A percentile compares a stretch with the other conserved stretches of the same genome.
Evolutionary conservation across 768 basidiomycete genomes (phyloP).

Genomic region (Kwoniella mangroviensis): DNA sequence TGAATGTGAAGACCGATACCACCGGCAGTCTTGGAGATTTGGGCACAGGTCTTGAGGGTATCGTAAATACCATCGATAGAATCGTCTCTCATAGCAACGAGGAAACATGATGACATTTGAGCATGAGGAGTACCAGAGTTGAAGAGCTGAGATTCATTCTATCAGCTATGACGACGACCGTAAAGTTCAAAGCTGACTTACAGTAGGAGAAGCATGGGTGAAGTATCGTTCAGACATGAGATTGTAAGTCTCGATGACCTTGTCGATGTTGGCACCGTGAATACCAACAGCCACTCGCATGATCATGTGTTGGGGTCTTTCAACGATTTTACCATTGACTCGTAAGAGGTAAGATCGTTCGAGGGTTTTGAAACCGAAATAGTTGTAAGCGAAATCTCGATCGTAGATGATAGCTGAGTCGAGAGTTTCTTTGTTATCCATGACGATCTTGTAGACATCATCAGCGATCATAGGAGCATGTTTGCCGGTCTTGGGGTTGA

Average conservation of each 20-base stretch:
- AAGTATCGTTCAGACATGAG: slow-evolving; percentile 98
- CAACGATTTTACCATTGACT: slow-evolving; percentile 90
- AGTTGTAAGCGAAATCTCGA: slow-evolving; percentile 97
- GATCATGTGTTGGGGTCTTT: slow-evolving; percentile 97
- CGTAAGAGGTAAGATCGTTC: slow-evolving; percentile 96
- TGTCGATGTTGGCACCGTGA: slow-evolving; percentile 85
- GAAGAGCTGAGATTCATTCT: slow-evolving; percentile 66
- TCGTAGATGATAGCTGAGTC: slow-evolving; percentile 97
- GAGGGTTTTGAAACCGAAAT: slow-evolving; percentile 98
- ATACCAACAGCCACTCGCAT: slow-evolving; percentile 99
- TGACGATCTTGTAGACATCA: slow-evolving; percentile 79
- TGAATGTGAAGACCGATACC: slow-evolving; percentile 96
- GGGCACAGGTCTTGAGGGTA: slow-evolving; percentile 94
- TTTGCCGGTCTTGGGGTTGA: slow-evolving; percentile 92
- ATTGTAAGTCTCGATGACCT: slow-evolving; percentile 82
- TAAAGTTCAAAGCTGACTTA: slow-evolving; percentile 26
- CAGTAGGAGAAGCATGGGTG: slow-evolving; percentile 91
- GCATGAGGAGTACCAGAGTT: slow-evolving; percentile 94
- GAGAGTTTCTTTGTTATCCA: slow-evolving; percentile 75
- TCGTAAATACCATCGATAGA: slow-evolving; percentile 99
- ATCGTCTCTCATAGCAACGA: slow-evolving; percentile 97
- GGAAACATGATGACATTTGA: slow-evolving; percentile 95
- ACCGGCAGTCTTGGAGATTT: slow-evolving; percentile 99
- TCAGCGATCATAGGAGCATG: slow-evolving; percentile 89
- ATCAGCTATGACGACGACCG: slow-evolving; percentile 7